phyloP scores from a whole-genome alignment of 306 rosid species.

The Vicia sativa region DNA sequence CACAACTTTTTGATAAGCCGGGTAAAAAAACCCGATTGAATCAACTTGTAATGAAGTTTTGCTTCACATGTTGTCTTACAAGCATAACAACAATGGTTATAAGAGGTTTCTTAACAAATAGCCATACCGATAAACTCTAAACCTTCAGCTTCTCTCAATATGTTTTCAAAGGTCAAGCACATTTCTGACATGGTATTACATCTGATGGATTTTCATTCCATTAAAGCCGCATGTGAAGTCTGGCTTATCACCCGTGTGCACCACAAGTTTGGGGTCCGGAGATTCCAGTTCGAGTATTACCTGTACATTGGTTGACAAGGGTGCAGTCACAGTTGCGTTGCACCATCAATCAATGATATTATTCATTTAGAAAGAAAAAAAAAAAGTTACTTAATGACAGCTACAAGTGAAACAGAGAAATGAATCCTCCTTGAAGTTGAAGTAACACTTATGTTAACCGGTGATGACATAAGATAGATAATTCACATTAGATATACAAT shows the following conservation, averaged over 20 bases:
- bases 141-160: background rate
- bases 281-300: slow-evolving; percentile 79
- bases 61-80: background rate
- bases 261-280: slow-evolving; percentile 57
- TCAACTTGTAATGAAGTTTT: background rate
- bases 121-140: background rate
- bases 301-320: slow-evolving; percentile 46
- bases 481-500: slow-evolving; percentile 8
- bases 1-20: background rate
- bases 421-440: background rate
- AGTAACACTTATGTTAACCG: slow-evolving; percentile 22
- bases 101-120: background rate
- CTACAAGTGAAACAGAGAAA: background rate
- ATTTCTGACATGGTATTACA: slow-evolving; percentile 20
- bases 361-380: background rate
- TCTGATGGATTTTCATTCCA: slow-evolving; percentile 31
- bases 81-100: background rate
- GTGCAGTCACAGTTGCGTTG: background rate
- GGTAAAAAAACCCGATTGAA: background rate
- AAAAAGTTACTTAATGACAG: background rate
- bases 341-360: background rate
- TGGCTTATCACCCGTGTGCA: slow-evolving; percentile 60
- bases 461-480: slow-evolving; percentile 15
- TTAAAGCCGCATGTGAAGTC: slow-evolving; percentile 68
- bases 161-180: background rate